A percentile compares a stretch with the other conserved stretches of the same genome.
Evolutionary conservation across 78 protist species (phyloP).

Genomic region (Planoprotostelium fungivorum): DNA sequence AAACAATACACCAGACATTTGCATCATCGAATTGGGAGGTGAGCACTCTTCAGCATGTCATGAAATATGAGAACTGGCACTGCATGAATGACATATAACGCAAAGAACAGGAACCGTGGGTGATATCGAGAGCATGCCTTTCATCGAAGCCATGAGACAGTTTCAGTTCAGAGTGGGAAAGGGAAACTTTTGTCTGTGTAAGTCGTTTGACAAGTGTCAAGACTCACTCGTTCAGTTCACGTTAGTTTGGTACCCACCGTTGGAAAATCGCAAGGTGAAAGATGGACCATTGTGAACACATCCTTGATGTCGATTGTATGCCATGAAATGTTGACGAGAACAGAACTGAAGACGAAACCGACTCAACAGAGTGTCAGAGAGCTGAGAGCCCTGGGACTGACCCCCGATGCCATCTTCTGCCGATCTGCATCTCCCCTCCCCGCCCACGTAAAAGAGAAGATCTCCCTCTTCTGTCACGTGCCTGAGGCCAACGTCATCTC

Average conservation of each 20-base stretch:
- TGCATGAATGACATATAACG: background rate
- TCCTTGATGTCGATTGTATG: too few species aligned
- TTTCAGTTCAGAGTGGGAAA: constrained; percentile 83
- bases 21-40: constrained; percentile 94
- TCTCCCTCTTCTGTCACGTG: constrained; percentile 91
- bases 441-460: constrained; percentile 50
- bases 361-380: constrained; percentile 87
- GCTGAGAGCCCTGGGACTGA: constrained; percentile 87
- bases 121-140: constrained; percentile 97
- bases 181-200: constrained; percentile 68
- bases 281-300: too few species aligned
- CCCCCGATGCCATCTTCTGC: constrained; percentile 91
- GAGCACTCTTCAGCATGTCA: background rate
- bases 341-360: constrained; percentile 97
- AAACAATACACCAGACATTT: constrained; percentile 79
- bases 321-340: background rate
- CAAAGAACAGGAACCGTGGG: constrained; percentile 84
- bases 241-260: background rate
- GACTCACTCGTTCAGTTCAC: background rate
- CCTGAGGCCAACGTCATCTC: constrained; percentile 59
- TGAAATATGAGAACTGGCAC: background rate
- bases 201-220: background rate
- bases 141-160: constrained; percentile 95
- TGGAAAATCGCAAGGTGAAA: background rate
- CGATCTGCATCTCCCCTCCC: constrained; percentile 70